These are phyloP conservation scores for Talaromyces piceae DNA, from an alignment of 2,329 filamentous ascomycete genomes.

Conservation along the genomic window DNA sequence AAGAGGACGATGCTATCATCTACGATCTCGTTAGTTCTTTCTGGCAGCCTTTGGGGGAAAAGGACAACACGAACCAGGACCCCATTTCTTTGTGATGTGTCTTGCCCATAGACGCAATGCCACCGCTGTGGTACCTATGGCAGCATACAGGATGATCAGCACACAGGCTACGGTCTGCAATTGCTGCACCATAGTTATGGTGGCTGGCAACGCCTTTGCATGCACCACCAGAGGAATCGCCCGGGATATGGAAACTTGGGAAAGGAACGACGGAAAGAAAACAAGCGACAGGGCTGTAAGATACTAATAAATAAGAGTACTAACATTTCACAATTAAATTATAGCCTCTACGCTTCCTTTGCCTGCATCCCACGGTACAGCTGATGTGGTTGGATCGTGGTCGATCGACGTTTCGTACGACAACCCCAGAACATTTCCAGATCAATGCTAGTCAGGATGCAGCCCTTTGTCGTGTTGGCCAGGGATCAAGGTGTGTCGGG, in stretches of 20 bases:
- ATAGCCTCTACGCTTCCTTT: background rate
- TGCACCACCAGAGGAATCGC: background rate
- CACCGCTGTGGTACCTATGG: background rate
- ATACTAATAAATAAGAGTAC: background rate
- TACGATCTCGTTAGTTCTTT: background rate
- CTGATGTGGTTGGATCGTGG: background rate
- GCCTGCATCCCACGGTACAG: background rate
- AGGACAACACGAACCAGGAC: background rate
- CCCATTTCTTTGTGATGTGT: slow-evolving; percentile 1
- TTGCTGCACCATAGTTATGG: slow-evolving; percentile 1
- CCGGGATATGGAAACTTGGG: background rate
- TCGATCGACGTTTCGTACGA: background rate
- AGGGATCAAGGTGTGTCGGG: background rate
- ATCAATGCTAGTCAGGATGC: background rate
- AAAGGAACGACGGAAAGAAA: background rate
- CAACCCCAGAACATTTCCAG: background rate
- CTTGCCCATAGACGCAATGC: background rate
- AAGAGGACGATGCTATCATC: slow-evolving; percentile 1
- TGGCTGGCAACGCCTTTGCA: background rate
- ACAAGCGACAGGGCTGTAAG: background rate
- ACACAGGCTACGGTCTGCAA: slow-evolving; percentile 3
- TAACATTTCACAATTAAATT: background rate
- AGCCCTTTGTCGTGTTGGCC: background rate
- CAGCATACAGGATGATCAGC: background rate
- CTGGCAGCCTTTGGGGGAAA: background rate